Percentiles rank a stretch among this genome's conserved stretches.
These are phyloP conservation scores for Colletotrichum tropicale DNA, from an alignment of 2,329 filamentous ascomycete species.

Conservation along the genomic window DNA sequence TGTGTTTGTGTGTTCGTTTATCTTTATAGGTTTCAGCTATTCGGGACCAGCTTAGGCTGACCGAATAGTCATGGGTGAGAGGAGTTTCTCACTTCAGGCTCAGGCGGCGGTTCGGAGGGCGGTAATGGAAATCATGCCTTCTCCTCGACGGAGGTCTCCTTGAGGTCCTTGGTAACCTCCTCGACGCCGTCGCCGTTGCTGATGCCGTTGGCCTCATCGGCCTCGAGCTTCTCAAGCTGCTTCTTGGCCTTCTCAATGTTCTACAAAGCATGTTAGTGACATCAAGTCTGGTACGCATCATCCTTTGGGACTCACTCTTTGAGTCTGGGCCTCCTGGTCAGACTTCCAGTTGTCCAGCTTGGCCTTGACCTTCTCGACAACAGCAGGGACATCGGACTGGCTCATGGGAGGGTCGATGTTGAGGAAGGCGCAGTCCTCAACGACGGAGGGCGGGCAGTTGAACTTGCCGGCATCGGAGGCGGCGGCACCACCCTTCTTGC, in stretches of 20 bases:
- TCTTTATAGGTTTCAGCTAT: not conserved
- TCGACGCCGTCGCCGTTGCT: conserved; percentile 58
- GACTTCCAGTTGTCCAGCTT: conserved; percentile 92
- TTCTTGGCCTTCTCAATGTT: conserved; percentile 97
- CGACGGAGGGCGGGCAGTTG: conserved; percentile 88
- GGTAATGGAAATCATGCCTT: conserved; percentile 41
- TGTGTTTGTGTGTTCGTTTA: not conserved
- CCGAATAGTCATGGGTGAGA: not conserved
- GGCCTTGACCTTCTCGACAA: conserved; percentile 87
- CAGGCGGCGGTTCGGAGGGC: conserved; percentile 1
- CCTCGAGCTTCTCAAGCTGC: conserved; percentile 89
- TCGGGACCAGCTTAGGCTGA: not conserved
- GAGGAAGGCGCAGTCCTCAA: conserved; percentile 87
- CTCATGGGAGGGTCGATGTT: conserved; percentile 88
- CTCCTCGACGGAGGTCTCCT: conserved; percentile 57
- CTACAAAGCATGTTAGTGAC: conserved; percentile 52
- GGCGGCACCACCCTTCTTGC: conserved; percentile 70
- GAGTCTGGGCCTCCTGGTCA: conserved; percentile 87
- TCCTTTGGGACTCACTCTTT: conserved; percentile 69
- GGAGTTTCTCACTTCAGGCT: conserved; percentile 7
- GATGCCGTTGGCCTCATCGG: conserved; percentile 59
- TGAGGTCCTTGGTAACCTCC: conserved; percentile 55
- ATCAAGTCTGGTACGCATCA: not conserved
- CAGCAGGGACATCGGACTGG: conserved; percentile 78
- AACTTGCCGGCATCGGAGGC: conserved; percentile 56